Percentiles rank a stretch among this genome's conserved stretches.
Evolutionary conservation across 108 stramenopile species (phyloP).

Genomic region (Chaetoceros muelleri): DNA sequence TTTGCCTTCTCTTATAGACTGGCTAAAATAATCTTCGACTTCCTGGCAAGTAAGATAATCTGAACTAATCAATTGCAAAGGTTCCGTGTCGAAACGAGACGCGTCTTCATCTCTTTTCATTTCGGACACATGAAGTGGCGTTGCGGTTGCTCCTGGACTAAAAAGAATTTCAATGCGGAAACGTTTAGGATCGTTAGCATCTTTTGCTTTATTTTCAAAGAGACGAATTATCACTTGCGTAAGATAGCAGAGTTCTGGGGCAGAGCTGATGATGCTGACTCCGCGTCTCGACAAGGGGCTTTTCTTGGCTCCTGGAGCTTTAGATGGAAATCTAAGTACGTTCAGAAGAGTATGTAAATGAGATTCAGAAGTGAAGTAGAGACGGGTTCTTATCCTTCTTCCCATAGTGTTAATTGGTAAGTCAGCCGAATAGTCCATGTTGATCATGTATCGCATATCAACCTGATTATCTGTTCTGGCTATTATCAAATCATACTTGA

Average conservation of each 20-base stretch:
- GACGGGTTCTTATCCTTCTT: constrained; percentile 89
- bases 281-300: constrained; percentile 45
- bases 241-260: constrained; percentile 92
- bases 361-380: constrained; percentile 95
- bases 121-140: constrained; percentile 80
- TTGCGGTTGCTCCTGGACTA: constrained; percentile 78
- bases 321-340: constrained; percentile 77
- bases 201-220: constrained; percentile 79
- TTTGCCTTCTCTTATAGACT: constrained; percentile 41
- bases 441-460: constrained; percentile 93
- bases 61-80: constrained; percentile 46
- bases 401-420: constrained; percentile 93
- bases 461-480: constrained; percentile 81
- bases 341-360: constrained; percentile 95
- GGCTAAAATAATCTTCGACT: constrained; percentile 63
- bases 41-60: constrained; percentile 70
- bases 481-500: constrained; percentile 80
- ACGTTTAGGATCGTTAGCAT: constrained; percentile 56
- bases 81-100: constrained; percentile 64
- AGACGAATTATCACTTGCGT: constrained; percentile 94
- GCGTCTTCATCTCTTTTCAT: constrained; percentile 50
- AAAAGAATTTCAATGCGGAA: constrained; percentile 83
- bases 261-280: constrained; percentile 37
- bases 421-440: constrained; percentile 85
- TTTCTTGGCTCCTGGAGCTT: constrained; percentile 24